Base-by-base conservation (phyloP, 169 alveolate species). In the Plasmodium gaboni region DNA sequence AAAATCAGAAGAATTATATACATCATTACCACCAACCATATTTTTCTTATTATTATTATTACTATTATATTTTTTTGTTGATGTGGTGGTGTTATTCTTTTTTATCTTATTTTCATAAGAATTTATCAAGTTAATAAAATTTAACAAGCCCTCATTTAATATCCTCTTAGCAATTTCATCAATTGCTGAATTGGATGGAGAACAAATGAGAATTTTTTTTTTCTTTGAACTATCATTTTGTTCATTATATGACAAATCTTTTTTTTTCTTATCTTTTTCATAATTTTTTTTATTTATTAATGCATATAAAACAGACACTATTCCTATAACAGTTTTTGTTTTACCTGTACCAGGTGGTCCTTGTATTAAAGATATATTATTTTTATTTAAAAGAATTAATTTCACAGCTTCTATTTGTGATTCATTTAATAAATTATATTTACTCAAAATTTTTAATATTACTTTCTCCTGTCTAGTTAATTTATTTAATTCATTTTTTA, bases 331-430 rank as follows among this genome's bases (percentile, higher is more conserved):
- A 0, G 99, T 98, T 68, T 97, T 96, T 1, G 99, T 98, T 92
- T 98, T 98, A 12, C 99, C 99, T 12, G 99, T 98, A 8, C 99
- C 99, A n/a, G 99, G 99, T 6, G 99, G 99, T 1, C 99, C 99
- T 78, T 98, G 99, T 22, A 98, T 96, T 17, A 98, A 94, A 32
- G 98, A 78, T 48, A 78, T 78, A 44, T 44, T 64, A 78, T 78
- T 78, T 68, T 83, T 83, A 69, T 83, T 83, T 69, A 57, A 61
- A 24, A 83, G 70, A 69, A 83, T 85, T 73, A 83, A 68, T 83
- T 83, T 83, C 13, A 83, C 86, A 19, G 91, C 91, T 28, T 83
- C 85, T 15, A 83, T 69, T 68, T 83, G 91, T 7, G 91, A 83
- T 32, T 55, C 74, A 53, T 83, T 83, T 69, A 83, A 69, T 19